Base-by-base conservation (phyloP, 768 basidiomycete genomes). In the Amanita subjunquillea region DNA sequence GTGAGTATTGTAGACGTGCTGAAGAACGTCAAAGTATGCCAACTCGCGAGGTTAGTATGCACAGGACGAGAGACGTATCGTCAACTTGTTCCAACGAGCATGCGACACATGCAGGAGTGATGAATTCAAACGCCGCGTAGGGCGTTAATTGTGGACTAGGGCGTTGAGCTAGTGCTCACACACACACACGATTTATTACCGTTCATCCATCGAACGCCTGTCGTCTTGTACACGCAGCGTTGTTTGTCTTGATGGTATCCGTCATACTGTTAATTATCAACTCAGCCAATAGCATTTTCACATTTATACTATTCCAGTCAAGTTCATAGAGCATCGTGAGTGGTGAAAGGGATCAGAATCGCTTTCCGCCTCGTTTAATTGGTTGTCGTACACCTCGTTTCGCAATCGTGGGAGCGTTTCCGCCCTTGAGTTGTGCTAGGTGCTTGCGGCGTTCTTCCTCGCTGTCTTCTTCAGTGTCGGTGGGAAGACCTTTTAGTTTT, bases 281-380 rank as follows among this genome's bases (percentile, higher is more conserved):
- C 32, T 32, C 32, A 10, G 32, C 34, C 13, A 34, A 13, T 34
- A 42, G 41, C 41, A 42, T 23, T 22, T 42, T 22, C 41, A 22
- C 23, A 42, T 22, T 12, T 42, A 5, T 22, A 22, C 41, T 20
- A 23, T 22, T 22, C 20, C 23, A 23, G 17, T 23, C 22, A 42
- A 10, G 41, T 23, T 42, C 41, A 23, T 22, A 20, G 23, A 41
- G 10, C 17, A 39, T 39, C 1, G 38, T 39, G 17, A 17, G 39
- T 6, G 17, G 7, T 22, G 39, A 20, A 10, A 5, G 9, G 15
- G 22, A 55, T 74, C 73, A 87, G 71, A 87, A 90, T 56, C 83
- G 77, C 63, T 79, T 85, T 29, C 82, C 85, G 34, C 83, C 83
- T 57, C 87, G 78, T 67, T 82, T 88, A 56, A 89, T 71, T 4